Conservation (phyloP, 352 stramenopile genomes). For the Phytopythium aichiense region DNA sequence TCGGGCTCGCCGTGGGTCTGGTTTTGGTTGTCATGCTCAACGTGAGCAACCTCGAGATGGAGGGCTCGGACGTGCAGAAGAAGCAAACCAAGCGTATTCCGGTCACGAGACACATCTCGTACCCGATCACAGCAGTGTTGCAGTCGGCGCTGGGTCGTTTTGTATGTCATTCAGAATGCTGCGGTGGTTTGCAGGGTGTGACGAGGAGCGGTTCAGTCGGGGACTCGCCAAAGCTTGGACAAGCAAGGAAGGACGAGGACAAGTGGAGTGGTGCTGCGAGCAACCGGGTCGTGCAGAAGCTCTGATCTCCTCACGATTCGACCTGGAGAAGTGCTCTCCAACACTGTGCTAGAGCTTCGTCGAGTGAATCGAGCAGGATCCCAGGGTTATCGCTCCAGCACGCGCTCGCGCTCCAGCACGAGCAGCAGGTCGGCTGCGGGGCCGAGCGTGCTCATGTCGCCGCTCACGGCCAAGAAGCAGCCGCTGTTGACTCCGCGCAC, state of each 20-base stretch:
- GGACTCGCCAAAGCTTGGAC: too few relatives aligned
- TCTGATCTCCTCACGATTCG: too few relatives aligned
- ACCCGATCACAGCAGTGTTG: conserved; percentile 61
- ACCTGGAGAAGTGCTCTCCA: conserved; percentile 22
- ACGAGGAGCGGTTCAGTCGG: too few relatives aligned
- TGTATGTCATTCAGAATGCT: too few relatives aligned
- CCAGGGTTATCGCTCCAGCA: conserved; percentile 6
- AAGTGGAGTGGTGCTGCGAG: too few relatives aligned
- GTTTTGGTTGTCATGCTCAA: conserved; percentile 80
- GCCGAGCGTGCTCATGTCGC: conserved; percentile 21
- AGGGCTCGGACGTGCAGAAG: conserved; percentile 60
- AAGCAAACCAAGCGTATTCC: conserved; percentile 76
- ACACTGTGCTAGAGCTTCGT: conserved; percentile 31
- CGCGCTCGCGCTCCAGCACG: conserved; percentile 11
- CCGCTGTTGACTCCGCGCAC: conserved; percentile 21
- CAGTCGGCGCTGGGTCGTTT: too few relatives aligned
- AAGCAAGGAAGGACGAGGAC: too few relatives aligned
- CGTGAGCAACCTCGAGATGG: conserved; percentile 73
- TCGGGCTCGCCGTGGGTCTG: conserved; percentile 74
- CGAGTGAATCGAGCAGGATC: conserved; percentile 15
- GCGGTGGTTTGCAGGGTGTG: too few relatives aligned
- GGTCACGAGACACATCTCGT: conserved; percentile 86
- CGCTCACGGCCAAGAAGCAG: conserved; percentile 17
- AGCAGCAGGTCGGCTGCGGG: neutral
- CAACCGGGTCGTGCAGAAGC: too few relatives aligned